These are phyloP conservation scores for Cicer judaicum DNA, from an alignment of 306 rosid species.

Conservation along the genomic window DNA sequence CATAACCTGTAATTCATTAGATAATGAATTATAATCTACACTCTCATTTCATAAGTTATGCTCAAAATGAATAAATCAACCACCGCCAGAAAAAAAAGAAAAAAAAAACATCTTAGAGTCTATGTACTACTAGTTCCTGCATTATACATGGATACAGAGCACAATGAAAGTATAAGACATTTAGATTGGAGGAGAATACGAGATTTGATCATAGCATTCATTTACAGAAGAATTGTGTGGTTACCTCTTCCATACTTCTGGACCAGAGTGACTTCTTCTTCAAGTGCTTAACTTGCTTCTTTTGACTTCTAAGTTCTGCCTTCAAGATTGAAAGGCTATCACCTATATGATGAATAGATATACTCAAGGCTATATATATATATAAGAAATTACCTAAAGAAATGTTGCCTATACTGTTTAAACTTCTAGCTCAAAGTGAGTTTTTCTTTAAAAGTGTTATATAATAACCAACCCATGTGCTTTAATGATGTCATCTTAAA, in stretches of 20 bases:
- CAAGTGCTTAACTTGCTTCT: slow-evolving; percentile 70
- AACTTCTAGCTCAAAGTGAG: slow-evolving; percentile 56
- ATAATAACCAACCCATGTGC: no score
- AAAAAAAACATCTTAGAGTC: slow-evolving; percentile 19
- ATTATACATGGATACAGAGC: slow-evolving; percentile 34
- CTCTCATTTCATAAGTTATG: slow-evolving; percentile 8
- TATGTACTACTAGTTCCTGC: slow-evolving; percentile 20
- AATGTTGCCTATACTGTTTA: slow-evolving; percentile 33
- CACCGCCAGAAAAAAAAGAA: background rate
- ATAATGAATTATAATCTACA: slow-evolving; percentile 31
- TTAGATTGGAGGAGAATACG: slow-evolving; percentile 13
- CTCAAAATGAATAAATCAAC: slow-evolving; percentile 29
- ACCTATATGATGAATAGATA: slow-evolving; percentile 53
- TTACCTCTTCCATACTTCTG: slow-evolving; percentile 88
- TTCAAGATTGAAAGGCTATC: slow-evolving; percentile 60
- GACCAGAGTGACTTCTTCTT: slow-evolving; percentile 93
- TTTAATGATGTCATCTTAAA: no score
- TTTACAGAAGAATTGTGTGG: slow-evolving; percentile 22
- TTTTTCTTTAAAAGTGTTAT: slow-evolving; percentile 50
- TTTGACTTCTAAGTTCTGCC: slow-evolving; percentile 71
- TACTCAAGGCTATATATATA: slow-evolving; percentile 16
- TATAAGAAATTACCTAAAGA: slow-evolving; percentile 10
- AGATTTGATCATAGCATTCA: slow-evolving; percentile 42
- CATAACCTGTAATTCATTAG: slow-evolving; percentile 69
- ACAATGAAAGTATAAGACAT: slow-evolving; percentile 17